Conservation (phyloP, 306 rosid species). For the Cercis canadensis region DNA sequence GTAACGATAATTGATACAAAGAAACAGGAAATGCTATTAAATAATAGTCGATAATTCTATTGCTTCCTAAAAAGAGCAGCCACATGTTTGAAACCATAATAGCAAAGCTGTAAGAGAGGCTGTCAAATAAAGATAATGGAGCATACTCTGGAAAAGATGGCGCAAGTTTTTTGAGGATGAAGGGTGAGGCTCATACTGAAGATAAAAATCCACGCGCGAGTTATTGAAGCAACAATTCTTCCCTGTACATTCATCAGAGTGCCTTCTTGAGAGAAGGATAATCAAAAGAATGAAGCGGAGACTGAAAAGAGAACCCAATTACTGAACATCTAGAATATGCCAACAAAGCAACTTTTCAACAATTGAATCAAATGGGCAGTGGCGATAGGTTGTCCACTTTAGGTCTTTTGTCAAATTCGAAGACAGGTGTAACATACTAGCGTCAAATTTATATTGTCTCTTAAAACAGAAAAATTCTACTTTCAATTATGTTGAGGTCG, state of each 20-base stretch:
- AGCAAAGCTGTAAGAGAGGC: conserved; percentile 25
- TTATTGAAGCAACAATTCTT: conserved; percentile 89
- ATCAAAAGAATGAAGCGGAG: conserved; percentile 1
- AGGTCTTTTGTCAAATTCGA: too few relatives aligned
- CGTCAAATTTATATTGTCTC: neutral
- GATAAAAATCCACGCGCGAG: conserved; percentile 79
- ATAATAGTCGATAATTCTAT: neutral
- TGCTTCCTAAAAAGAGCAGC: conserved; percentile 20
- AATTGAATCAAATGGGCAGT: conserved; percentile 11
- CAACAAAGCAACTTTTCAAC: conserved; percentile 19
- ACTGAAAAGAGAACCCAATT: conserved; percentile 4
- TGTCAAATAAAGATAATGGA: conserved; percentile 35
- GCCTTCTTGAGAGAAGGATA: conserved; percentile 32
- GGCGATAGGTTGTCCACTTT: too few relatives aligned
- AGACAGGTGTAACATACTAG: too few relatives aligned
- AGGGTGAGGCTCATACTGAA: conserved; percentile 85
- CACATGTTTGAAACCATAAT: conserved; percentile 22
- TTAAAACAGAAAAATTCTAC: neutral
- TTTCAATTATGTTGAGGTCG: conserved; percentile 6
- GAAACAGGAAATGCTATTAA: conserved; percentile 8
- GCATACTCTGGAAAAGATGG: conserved; percentile 95
- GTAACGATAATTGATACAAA: neutral
- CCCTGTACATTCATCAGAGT: conserved; percentile 63
- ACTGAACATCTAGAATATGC: conserved; percentile 9
- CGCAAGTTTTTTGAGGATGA: conserved; percentile 84